Evolutionary conservation across 768 basidiomycete species (phyloP), one percentile per base, ranked within the genome.

Genomic region (Tricholoma terreum): DNA sequence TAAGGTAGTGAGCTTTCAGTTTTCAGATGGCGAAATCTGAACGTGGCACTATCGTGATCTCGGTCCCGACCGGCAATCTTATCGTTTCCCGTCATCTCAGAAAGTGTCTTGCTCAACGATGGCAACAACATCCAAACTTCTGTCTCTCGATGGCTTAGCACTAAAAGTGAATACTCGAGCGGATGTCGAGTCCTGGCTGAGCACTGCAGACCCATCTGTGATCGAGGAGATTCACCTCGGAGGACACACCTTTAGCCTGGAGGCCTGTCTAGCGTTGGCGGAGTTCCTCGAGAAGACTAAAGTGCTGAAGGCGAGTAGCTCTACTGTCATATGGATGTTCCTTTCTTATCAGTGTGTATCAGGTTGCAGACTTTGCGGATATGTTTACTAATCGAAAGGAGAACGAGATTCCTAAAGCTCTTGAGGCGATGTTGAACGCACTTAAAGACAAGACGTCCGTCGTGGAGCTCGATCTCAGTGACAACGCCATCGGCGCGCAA

Each of bases 341-440:
- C 30, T 21, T n/a, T 27, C 14, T 52, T 12, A 58, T 4, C 31
- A 15, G 14, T 33, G 49, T 57, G 33, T 21, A 50, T 38, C 54
- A 98, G 97, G 77, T 96, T 58, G 96, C 95, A 63, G 88, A 98
- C 77, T 91, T 98, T 62, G 90, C 93, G 30, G 96, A 98, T 75
- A 95, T 99, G 73, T 99, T 99, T 76, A 98, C 96, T 2, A 92
- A 95, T 54, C 91, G 96, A 61, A 82, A 97, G 67, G 98, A 98
- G 76, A 80, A 84, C 59, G 96, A 99, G 72, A 98, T 99, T 68
- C 97, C 96, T 4, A 81, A 75, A 57, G 93, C 97, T 14, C 85
- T 99, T 46, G 81, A 85, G 35, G 88, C 91, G 34, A 83, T 99
- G 63, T 97, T 95, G 70, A 84, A 92, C 65, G 86, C 94, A 11